Evolutionary conservation across 768 basidiomycete species (phyloP), one percentile per base, ranked within the genome.

Genomic region (Mycena vitilis): DNA sequence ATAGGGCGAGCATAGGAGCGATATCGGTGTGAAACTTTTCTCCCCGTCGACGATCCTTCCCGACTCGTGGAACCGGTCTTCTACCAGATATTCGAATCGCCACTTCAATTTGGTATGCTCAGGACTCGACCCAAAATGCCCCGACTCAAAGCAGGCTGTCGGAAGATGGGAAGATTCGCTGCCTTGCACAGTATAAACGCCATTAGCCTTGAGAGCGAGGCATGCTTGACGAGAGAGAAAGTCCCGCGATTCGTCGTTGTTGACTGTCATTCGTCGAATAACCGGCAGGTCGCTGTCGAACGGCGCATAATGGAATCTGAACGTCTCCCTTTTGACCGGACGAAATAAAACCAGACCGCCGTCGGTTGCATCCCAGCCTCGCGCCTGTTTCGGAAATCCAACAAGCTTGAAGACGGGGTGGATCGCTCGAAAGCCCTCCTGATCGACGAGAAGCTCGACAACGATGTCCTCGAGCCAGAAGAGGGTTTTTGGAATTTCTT

Each of bases 51-150:
- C 73, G 20, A 81, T 73, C 65, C 81, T 84, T 25, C 87, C 86
- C 5, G 83, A 80, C 9, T 76, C 76, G 25, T 86, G 83, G 25
- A 79, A 78, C 60, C 81, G 78, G 38, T 93, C 89, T 47, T 87
- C 86, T 12, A 96, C 91, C 38, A 89, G 74, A 75, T 96, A 96
- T 63, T 93, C 91, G 70, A 96, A 91, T 63, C 87, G 87, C 95
- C 95, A 95, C 25, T 81, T 80, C 20, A 93, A 79, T 64, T 85
- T 87, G 23, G 76, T 75, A 37, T 79, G 77, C 5, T 78, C 78
- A 56, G 69, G 55, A 30, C 60, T 64, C 23, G 53, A 59, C 36
- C 77, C 73, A 42, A 66, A 45, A 45, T 74, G 73, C 12, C 66
- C 67, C 13, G 73, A 70, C 15, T 75, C 71, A 7, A 69, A 60